Evolutionary conservation across 768 basidiomycete genomes (phyloP).

Genomic region (Lyophyllum shimeji): DNA sequence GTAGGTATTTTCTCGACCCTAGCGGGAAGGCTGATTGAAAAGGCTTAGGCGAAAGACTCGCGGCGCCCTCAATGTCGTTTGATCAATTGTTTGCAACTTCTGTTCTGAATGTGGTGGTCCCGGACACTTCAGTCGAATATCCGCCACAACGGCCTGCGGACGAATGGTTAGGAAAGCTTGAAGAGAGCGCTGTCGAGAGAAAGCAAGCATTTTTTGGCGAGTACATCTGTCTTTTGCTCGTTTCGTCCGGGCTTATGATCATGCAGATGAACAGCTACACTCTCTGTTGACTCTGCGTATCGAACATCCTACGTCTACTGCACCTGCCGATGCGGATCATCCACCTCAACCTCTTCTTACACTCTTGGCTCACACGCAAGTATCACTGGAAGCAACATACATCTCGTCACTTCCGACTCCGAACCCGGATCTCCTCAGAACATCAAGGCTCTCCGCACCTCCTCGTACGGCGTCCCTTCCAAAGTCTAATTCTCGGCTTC

Average conservation of each 20-base stretch:
- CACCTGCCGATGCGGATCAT: slow-evolving; percentile 32
- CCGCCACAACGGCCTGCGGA: slow-evolving; percentile 47
- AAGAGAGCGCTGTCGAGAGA: slow-evolving; percentile 45
- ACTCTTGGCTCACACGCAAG: slow-evolving; percentile 69
- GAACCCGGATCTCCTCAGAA: slow-evolving; percentile 34
- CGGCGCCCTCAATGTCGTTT: slow-evolving; percentile 36
- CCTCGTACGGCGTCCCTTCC: slow-evolving; percentile 54
- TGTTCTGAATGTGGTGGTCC: slow-evolving; percentile 60
- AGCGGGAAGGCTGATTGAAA: not conserved
- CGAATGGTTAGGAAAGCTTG: slow-evolving; percentile 55
- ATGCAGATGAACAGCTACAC: slow-evolving; percentile 56
- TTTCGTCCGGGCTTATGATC: slow-evolving; percentile 20
- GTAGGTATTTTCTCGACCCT: too few species aligned
- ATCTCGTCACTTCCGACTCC: slow-evolving; percentile 50
- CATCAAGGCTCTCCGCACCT: slow-evolving; percentile 43
- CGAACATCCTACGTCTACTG: slow-evolving; percentile 52
- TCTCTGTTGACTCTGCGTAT: slow-evolving; percentile 53
- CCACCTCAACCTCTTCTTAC: slow-evolving; percentile 51
- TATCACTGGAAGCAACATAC: slow-evolving; percentile 82
- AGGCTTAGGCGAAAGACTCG: not conserved
- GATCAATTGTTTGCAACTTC: slow-evolving; percentile 65
- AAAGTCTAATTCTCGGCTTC: slow-evolving; percentile 34
- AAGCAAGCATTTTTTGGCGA: slow-evolving; percentile 76
- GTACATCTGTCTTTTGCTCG: slow-evolving; percentile 22
- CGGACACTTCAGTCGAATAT: slow-evolving; percentile 62